Percentiles rank a stretch among this genome's conserved stretches.
Evolutionary conservation across 2,329 filamentous ascomycete genomes (phyloP).

Genomic region (Aspergillus amoenus): DNA sequence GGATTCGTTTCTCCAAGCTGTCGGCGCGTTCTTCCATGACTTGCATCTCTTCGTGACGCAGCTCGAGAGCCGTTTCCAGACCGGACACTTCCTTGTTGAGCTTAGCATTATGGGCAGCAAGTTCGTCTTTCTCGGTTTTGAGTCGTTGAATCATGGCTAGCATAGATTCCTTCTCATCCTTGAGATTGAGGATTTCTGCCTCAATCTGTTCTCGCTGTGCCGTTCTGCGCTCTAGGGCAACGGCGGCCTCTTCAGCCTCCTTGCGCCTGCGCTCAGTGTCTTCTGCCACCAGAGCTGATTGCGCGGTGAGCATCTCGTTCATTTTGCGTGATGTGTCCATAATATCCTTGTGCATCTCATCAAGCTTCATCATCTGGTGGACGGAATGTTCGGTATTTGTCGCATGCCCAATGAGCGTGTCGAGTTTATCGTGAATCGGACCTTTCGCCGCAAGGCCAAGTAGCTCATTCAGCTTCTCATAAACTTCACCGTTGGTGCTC

Average conservation of each 20-base stretch:
- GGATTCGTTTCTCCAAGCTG: constrained; percentile 82
- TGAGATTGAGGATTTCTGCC: constrained; percentile 49
- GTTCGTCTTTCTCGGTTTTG: constrained; percentile 59
- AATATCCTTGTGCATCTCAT: constrained; percentile 86
- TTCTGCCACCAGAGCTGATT: constrained; percentile 58
- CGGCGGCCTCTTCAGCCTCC: constrained; percentile 73
- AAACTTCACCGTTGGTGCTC: constrained; percentile 44
- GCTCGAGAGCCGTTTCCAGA: constrained; percentile 82
- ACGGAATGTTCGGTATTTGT: constrained; percentile 68
- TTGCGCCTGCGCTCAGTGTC: constrained; percentile 77
- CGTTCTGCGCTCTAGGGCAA: constrained; percentile 75
- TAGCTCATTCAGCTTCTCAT: constrained; percentile 58
- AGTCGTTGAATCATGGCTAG: constrained; percentile 55
- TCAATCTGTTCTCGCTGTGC: constrained; percentile 65
- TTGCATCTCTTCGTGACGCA: constrained; percentile 86
- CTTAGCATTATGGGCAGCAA: constrained; percentile 74
- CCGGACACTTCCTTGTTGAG: constrained; percentile 84
- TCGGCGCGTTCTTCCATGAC: constrained; percentile 90
- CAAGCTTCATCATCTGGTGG: constrained; percentile 75
- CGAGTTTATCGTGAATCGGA: constrained; percentile 36
- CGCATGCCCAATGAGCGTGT: constrained; percentile 50
- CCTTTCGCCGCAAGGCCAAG: constrained; percentile 35
- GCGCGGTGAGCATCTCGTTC: constrained; percentile 61
- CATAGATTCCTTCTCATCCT: constrained; percentile 63
- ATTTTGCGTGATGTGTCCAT: constrained; percentile 81